phyloP scores from a whole-genome alignment of 352 stramenopile species.

The Globisporangium spinosum region DNA sequence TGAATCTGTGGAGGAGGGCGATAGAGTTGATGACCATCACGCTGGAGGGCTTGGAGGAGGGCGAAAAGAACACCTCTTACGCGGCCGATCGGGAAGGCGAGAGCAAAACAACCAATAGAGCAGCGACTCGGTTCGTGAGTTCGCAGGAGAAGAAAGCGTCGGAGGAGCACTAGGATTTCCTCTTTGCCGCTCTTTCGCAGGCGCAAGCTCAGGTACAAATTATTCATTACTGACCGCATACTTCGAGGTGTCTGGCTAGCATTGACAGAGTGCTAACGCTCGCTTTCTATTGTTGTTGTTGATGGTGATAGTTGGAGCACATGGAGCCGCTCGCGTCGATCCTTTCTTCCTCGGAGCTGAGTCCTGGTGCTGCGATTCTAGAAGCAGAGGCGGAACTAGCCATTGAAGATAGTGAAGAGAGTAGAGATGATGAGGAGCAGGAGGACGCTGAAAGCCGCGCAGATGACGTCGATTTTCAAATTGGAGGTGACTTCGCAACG shows the following conservation, averaged over 20 bases:
- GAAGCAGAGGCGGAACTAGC: background rate
- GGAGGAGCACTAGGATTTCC: conserved; percentile 53
- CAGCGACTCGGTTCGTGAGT: conserved; percentile 38
- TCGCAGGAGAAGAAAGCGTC: conserved; percentile 45
- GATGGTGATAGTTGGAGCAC: conserved; percentile 34
- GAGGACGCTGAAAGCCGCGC: conserved; percentile 8
- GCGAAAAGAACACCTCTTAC: background rate
- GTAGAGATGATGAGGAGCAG: background rate
- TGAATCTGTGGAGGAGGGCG: conserved; percentile 1
- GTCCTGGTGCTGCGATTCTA: background rate
- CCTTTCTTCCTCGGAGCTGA: conserved; percentile 19
- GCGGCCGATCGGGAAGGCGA: background rate
- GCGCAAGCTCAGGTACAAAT: conserved; percentile 47
- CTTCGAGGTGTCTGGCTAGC: background rate
- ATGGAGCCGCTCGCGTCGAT: conserved; percentile 48
- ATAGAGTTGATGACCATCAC: background rate
- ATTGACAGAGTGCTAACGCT: background rate
- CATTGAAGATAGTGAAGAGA: conserved; percentile 1
- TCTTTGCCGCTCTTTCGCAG: conserved; percentile 57
- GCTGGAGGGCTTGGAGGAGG: background rate
- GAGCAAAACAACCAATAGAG: conserved; percentile 2
- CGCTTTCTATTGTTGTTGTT: background rate
- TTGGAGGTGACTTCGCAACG: conserved; percentile 6
- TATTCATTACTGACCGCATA: background rate
- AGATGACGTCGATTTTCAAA: conserved; percentile 6